phyloP scores from a whole-genome alignment of 352 stramenopile species.

The Phytophthora boehmeriae region DNA sequence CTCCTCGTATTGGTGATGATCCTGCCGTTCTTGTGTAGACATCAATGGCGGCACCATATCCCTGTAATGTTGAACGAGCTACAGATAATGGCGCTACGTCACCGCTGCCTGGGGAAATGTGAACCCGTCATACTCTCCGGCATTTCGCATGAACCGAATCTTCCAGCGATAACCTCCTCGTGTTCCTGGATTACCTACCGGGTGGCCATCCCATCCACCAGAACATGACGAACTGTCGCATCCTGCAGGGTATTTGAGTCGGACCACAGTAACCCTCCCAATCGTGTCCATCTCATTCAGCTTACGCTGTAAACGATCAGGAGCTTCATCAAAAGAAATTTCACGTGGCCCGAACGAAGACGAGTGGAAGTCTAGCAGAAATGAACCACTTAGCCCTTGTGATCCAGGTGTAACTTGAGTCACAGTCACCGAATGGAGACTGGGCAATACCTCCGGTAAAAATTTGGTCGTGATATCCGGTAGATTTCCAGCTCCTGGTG shows the following conservation, averaged over 20 bases:
- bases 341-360: slow-evolving; percentile 71
- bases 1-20: slow-evolving; percentile 50
- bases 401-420: slow-evolving; percentile 91
- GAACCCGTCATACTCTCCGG: slow-evolving; percentile 67
- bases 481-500: slow-evolving; percentile 92
- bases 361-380: slow-evolving; percentile 89
- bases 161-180: slow-evolving; percentile 80
- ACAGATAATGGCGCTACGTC: slow-evolving; percentile 69
- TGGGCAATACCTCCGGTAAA: slow-evolving; percentile 21
- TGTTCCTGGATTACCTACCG: slow-evolving; percentile 76
- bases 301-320: slow-evolving; percentile 87
- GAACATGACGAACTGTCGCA: slow-evolving; percentile 61
- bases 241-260: slow-evolving; percentile 85
- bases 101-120: slow-evolving; percentile 80
- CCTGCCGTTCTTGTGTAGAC: slow-evolving; percentile 57
- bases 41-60: slow-evolving; percentile 54
- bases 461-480: slow-evolving; percentile 58
- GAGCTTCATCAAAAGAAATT: slow-evolving; percentile 90
- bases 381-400: slow-evolving; percentile 86
- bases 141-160: slow-evolving; percentile 75
- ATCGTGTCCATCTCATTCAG: slow-evolving; percentile 96
- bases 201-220: slow-evolving; percentile 90
- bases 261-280: slow-evolving; percentile 88
- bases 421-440: slow-evolving; percentile 60
- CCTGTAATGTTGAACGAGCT: slow-evolving; percentile 40